Evolutionary conservation across 2,329 filamentous ascomycete genomes (phyloP).

Genomic region (Setomelanomma holmii): DNA sequence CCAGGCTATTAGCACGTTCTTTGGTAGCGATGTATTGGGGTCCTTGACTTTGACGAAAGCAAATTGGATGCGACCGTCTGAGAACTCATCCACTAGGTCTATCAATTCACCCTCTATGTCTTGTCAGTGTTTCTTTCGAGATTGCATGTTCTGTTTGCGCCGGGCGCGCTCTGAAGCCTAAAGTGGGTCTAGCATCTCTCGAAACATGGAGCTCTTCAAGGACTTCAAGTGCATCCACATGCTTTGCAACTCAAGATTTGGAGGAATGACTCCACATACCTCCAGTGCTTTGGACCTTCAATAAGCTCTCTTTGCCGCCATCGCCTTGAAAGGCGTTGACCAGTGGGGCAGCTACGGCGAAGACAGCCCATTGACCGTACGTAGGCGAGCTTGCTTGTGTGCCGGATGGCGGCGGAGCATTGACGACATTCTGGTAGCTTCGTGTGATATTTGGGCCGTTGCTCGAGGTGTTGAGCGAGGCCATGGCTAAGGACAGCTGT

Average conservation of each 20-base stretch:
- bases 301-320: constrained; percentile 86
- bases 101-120: constrained; percentile 82
- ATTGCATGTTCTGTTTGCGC: too few relatives aligned
- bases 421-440: constrained; percentile 71
- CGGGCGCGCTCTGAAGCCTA: constrained; percentile 8
- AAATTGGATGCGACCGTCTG: constrained; percentile 94
- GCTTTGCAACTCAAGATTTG: constrained; percentile 8
- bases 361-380: constrained; percentile 91
- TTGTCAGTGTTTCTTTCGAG: constrained; percentile 30
- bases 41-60: constrained; percentile 97
- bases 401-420: constrained; percentile 64
- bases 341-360: constrained; percentile 89
- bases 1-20: constrained; percentile 93
- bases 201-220: background rate
- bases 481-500: constrained; percentile 75
- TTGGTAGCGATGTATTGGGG: constrained; percentile 86
- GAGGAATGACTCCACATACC: constrained; percentile 59
- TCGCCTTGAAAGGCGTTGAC: constrained; percentile 90
- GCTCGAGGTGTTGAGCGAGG: constrained; percentile 63
- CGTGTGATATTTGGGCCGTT: constrained; percentile 62
- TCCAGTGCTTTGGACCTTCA: constrained; percentile 93
- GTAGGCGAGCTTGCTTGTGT: constrained; percentile 74
- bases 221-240: background rate
- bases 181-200: constrained; percentile 19
- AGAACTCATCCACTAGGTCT: constrained; percentile 94